Evolutionary conservation across 495 filamentous ascomycete genomes (phyloP), one percentile per base, ranked within the genome.

Genomic region (Xylaria longipes): DNA sequence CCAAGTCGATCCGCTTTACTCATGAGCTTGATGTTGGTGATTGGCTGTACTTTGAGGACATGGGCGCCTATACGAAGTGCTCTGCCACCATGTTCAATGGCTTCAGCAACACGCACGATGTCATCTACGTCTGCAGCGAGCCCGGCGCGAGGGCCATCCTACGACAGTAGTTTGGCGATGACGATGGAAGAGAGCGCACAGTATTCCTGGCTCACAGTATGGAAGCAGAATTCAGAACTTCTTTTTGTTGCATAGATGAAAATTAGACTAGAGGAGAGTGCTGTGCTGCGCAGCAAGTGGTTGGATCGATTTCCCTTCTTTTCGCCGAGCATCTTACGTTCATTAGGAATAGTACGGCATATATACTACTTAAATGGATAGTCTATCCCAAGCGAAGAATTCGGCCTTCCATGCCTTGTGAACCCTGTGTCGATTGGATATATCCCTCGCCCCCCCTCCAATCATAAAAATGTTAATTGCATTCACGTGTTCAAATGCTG

Each of bases 61-160:
- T 99, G 96, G 96, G 96, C 64, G 96, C 96, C 65, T 99, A 99
- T 80, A 97, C 96, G 75, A 95, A 91, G 85, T 97, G 94, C 86
- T 98, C 94, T 52, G 95, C 96, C 73, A 98, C 96, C 68, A 89
- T 90, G 68, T 99, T 99, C 92, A 99, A 99, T 77, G 96, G 96
- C n/a, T 98, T 98, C 83, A 91, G 90, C 60, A 92, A 98, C 80
- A 88, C 90, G 75, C 95, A 98, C 77, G 91, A 97, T 75, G 91
- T 96, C 73, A 90, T 98, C 76, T 98, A 98, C 79, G 90, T 98
- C 72, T 95, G 91, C 71, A 97, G 94, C 82, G 96, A 99, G 87
- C 86, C 91, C 58, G 95, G 94, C 41, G 95, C 94, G 27, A 85
- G 84, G 70, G 94, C 93, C 48, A 83, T 98, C 71, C 82, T 97